Evolutionary conservation across 2,329 filamentous ascomycete species (phyloP).

Genomic region (Exophiala sideris): DNA sequence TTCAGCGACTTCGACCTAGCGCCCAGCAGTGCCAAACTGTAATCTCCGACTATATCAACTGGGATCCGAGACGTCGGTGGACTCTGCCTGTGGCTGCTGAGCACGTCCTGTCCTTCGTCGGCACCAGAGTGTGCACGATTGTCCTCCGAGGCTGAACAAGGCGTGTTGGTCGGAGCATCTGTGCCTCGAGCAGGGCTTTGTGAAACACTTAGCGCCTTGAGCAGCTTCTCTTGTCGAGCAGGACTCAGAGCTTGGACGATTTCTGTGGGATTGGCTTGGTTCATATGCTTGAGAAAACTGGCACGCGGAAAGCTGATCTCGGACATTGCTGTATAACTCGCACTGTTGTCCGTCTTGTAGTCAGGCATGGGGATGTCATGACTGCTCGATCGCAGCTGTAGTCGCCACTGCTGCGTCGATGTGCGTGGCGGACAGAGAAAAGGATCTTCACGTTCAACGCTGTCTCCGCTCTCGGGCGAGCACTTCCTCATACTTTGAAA

Average conservation of each 20-base stretch:
- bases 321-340: conserved; percentile 40
- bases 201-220: conserved; percentile 38
- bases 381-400: conserved; percentile 33
- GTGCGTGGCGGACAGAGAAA: conserved; percentile 39
- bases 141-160: conserved; percentile 9
- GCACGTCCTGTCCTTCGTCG: background rate
- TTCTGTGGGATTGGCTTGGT: conserved; percentile 38
- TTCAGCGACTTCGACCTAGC: conserved; percentile 11
- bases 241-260: conserved; percentile 23
- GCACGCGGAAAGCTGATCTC: conserved; percentile 35
- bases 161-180: conserved; percentile 21
- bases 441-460: conserved; percentile 35
- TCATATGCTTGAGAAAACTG: conserved; percentile 36
- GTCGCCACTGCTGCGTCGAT: conserved; percentile 28
- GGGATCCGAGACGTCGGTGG: conserved; percentile 5
- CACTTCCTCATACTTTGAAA: conserved; percentile 23
- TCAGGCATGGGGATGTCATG: conserved; percentile 51
- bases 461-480: conserved; percentile 30
- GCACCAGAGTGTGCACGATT: conserved; percentile 1
- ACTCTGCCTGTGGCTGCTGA: background rate
- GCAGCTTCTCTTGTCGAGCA: conserved; percentile 25
- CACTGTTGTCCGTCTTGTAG: conserved; percentile 42
- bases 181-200: conserved; percentile 27
- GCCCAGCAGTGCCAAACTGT: background rate
- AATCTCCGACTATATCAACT: background rate